These are phyloP conservation scores for Tylopilus felleus DNA, from an alignment of 768 basidiomycete genomes.

Conservation along the genomic window DNA sequence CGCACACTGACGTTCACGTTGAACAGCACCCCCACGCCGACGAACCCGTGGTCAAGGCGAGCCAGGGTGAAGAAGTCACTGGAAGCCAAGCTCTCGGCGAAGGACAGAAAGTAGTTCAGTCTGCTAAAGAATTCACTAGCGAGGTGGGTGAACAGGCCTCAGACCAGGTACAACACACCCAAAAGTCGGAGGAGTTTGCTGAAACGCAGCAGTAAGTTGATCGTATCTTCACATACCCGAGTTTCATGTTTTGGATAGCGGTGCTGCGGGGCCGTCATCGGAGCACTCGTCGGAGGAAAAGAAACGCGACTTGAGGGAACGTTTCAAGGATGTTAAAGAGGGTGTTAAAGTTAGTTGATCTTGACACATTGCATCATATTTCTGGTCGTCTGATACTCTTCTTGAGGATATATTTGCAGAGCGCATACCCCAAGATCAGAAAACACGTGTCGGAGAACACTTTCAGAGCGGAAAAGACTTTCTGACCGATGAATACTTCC, in stretches of 20 bases:
- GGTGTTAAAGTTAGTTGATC: constrained; percentile 28
- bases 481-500: constrained; percentile 82
- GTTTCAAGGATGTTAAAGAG: constrained; percentile 30
- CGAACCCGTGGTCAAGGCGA: constrained; percentile 33
- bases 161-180: constrained; percentile 10
- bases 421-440: constrained; percentile 66
- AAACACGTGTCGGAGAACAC: constrained; percentile 51
- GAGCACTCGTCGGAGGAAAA: constrained; percentile 28
- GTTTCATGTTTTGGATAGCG: constrained; percentile 5
- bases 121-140: constrained; percentile 5
- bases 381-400: constrained; percentile 1
- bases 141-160: constrained; percentile 4
- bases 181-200: background rate
- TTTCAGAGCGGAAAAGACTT: constrained; percentile 61
- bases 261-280: constrained; percentile 22
- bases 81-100: constrained; percentile 24
- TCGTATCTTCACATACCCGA: too few relatives aligned
- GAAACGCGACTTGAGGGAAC: constrained; percentile 34
- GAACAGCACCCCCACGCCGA: constrained; percentile 53
- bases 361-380: background rate
- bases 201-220: constrained; percentile 16
- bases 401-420: constrained; percentile 45
- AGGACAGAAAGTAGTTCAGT: constrained; percentile 13
- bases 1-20: constrained; percentile 40
- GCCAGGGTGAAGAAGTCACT: constrained; percentile 33